phyloP scores from a whole-genome alignment of 2,329 filamentous ascomycete species.

The Phialocephala subalpina region DNA sequence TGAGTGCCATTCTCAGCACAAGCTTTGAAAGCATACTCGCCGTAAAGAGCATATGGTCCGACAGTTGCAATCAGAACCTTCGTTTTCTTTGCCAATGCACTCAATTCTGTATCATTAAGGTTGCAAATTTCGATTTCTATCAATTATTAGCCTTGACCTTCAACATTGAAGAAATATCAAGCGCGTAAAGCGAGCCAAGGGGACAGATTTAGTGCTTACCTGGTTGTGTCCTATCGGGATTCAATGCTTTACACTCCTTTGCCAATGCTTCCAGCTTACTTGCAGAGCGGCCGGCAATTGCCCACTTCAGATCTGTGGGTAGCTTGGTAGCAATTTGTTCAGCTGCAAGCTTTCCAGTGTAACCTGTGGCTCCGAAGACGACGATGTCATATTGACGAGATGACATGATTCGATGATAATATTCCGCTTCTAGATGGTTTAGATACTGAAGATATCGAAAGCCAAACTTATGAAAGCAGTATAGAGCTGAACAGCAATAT shows the following conservation, averaged over 20 bases:
- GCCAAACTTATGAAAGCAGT: not conserved
- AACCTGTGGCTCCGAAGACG: slow-evolving; percentile 76
- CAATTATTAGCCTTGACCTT: slow-evolving; percentile 23
- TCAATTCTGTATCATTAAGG: slow-evolving; percentile 55
- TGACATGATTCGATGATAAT: slow-evolving; percentile 27
- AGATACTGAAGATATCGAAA: not conserved
- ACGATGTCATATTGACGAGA: slow-evolving; percentile 66
- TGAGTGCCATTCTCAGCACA: slow-evolving; percentile 70
- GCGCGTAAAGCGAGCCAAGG: slow-evolving; percentile 15
- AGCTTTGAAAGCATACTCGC: slow-evolving; percentile 66
- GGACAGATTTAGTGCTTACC: slow-evolving; percentile 55
- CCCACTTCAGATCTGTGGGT: slow-evolving; percentile 85
- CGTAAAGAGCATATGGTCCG: slow-evolving; percentile 64
- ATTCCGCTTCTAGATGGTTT: not conserved
- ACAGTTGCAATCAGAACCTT: slow-evolving; percentile 65
- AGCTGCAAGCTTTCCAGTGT: slow-evolving; percentile 80
- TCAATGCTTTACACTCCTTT: slow-evolving; percentile 69
- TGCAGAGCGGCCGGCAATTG: slow-evolving; percentile 82
- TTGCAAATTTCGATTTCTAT: slow-evolving; percentile 61
- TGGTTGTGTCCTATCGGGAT: slow-evolving; percentile 74
- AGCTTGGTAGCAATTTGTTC: slow-evolving; percentile 77
- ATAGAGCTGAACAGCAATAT: not conserved
- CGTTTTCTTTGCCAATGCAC: slow-evolving; percentile 61
- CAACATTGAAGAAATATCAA: not conserved
- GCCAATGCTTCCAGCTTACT: slow-evolving; percentile 76